Percentiles rank a stretch among this genome's conserved stretches.
These are phyloP conservation scores for Plantago coronopus DNA, from an alignment of 305 asterid species.

Conservation along the genomic window DNA sequence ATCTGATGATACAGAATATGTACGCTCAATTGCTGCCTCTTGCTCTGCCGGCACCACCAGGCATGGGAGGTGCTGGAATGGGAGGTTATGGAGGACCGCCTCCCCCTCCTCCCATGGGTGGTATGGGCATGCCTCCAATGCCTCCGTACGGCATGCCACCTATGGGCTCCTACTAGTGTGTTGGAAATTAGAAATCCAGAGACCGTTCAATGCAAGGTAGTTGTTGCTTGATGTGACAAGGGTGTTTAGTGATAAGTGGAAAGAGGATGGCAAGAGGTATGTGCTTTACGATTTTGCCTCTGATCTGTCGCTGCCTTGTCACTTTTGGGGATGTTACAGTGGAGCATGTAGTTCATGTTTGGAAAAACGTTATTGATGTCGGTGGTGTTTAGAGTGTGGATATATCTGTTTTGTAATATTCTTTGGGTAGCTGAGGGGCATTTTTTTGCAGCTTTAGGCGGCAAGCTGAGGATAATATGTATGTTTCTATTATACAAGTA, in stretches of 20 bases:
- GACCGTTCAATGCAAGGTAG: neutral
- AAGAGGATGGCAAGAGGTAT: constrained; percentile 13
- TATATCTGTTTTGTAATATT: constrained; percentile 68
- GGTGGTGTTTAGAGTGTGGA: constrained; percentile 51
- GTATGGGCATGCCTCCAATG: constrained; percentile 95
- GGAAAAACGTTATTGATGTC: constrained; percentile 31
- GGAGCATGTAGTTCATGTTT: constrained; percentile 28
- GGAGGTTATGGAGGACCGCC: constrained; percentile 68
- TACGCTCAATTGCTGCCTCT: constrained; percentile 92
- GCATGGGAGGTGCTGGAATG: constrained; percentile 71
- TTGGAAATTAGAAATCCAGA: constrained; percentile 11
- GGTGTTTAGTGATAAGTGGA: constrained; percentile 4
- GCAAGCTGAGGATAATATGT: constrained; percentile 45
- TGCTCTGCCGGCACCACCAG: constrained; percentile 99
- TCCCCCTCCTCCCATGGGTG: constrained; percentile 70
- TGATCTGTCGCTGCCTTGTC: constrained; percentile 17
- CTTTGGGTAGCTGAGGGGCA: constrained; percentile 64
- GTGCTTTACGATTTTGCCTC: constrained; percentile 5
- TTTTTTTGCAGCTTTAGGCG: constrained; percentile 76
- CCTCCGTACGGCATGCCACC: constrained; percentile 94
- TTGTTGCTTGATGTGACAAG: constrained; percentile 1
- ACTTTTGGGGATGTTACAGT: constrained; percentile 22
- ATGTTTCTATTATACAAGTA: constrained; percentile 16
- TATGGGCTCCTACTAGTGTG: constrained; percentile 82
- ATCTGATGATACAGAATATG: constrained; percentile 72